Evolutionary conservation across 352 stramenopile species (phyloP), one percentile per base, ranked within the genome.

Genomic region (Globisporangium abappressorium): DNA sequence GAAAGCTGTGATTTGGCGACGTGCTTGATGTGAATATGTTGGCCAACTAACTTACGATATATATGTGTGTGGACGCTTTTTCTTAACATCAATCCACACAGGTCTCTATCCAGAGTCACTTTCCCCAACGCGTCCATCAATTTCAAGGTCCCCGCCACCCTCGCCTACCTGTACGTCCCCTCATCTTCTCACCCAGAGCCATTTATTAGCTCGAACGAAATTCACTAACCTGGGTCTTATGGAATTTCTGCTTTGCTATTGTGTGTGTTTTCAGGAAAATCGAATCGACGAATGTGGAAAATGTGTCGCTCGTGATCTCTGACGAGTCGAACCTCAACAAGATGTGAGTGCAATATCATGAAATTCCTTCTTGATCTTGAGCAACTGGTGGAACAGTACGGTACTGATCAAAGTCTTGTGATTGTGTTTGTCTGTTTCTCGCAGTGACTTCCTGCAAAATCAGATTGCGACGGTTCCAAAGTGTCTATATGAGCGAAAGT

Each of bases 401-500:
- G 14, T 49, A 22, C 41, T 49, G 15, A 49, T 5, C 15, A 47
- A 47, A 20, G 12, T 20, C 38, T 46, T 34, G n/a, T 24, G 30
- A 8, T 3, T n/a, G 6, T 33, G n/a, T 28, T 20, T 34, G 11
- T 59, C 2, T 65, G 11, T 65, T 57, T n/a, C 15, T 49, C 41
- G 3, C 56, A 85, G 78, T 38, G 59, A 74, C 2, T 64, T 85
- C 9, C 0, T 12, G 3, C 22, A 53, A 6, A 80, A 62, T 8
- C n/a, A n/a, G 0, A 81, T 85, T 38, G 8, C 20, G 7, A n/a
- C 57, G 28, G 22, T 85, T 2, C 78, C 78, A 15, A 68, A 20
- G 14, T 56, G 76, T 11, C 64, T 85, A 14, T 85, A 78, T 41
- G 65, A 82, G 24, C 66, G 65, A 7, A n/a, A 57, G 15, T 82